Conservation (phyloP, 208 protist genomes). For the Leishmania tarentolae region DNA sequence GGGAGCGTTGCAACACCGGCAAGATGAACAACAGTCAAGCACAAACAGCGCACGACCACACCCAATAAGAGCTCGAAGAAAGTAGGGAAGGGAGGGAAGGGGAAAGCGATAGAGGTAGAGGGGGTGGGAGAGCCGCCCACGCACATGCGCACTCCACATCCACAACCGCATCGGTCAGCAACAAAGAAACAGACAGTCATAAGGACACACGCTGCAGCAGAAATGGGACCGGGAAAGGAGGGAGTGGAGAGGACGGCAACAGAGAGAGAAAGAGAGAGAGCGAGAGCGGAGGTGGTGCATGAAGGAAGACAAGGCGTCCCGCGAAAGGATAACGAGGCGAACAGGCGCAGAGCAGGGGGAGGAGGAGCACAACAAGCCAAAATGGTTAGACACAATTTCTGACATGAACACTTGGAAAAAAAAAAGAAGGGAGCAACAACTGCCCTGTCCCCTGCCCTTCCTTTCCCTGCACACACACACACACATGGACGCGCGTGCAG, state of each 20-base stretch:
- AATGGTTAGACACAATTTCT: too few species aligned
- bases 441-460: neutral
- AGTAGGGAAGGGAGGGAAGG: neutral
- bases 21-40: neutral
- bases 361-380: neutral
- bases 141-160: neutral
- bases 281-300: neutral
- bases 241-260: neutral
- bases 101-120: neutral
- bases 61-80: neutral
- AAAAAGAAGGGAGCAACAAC: neutral
- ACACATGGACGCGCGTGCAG: neutral
- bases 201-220: neutral
- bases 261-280: neutral
- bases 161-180: neutral
- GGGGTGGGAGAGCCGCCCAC: neutral
- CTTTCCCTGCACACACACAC: neutral
- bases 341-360: neutral
- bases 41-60: neutral
- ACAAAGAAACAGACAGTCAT: neutral
- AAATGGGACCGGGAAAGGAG: neutral
- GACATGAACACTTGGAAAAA: too few species aligned
- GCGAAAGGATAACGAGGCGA: neutral
- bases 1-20: conserved; percentile 3
- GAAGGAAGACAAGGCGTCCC: too few species aligned